Base-by-base conservation (phyloP, 2,329 filamentous ascomycete genomes). In the Apiospora rasikravindrae region DNA sequence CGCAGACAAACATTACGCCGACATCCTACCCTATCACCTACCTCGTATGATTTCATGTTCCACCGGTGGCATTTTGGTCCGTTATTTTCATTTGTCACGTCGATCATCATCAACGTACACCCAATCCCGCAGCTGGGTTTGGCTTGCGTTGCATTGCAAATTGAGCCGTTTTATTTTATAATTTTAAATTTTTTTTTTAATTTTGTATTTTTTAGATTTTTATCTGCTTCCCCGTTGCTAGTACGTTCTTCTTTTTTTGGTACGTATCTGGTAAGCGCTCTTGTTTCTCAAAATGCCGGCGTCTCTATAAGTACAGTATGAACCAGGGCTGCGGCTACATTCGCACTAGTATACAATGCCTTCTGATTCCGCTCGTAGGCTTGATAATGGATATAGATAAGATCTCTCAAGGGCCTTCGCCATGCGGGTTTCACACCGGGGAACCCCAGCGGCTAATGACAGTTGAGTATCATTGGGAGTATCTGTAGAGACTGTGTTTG, bases 401-500 rank as follows among this genome's bases (percentile, higher is more conserved):
- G 19, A 64, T 40, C 33, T 40, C 33, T 64, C 57, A 22, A 14
- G 33, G 33, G 33, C 57, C 57, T 64, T n/a, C 40, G 33, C 33
- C 57, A 40, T 64, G 57, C 33, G 11, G 57, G 29, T 40, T 40
- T 40, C 33, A n/a, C 33, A 37, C 8, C 14, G 33, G 19, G 16
- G 22, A 40, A 64, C 33, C 22, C 57, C 10, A 4, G 40, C 40
- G 33, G 37, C 57, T n/a, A n/a, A 40, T 16, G 33, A 8, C 57
- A 37, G 19, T 40, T 11, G 57, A 64, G 33, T 64, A 40, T 64
- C 29, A 64, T 64, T 64, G 57, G 57, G 57, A 64, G 33, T 64
- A 64, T 69, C 68, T 42, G 68, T 69, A 69, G 68, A 69, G 68
- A 69, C 68, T 69, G 68, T 69, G 42, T 40, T 51, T 69, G 68